Evolutionary conservation across 2,329 filamentous ascomycete species (phyloP), one percentile per base, ranked within the genome.

Genomic region (Pestalotiopsis sp.): DNA sequence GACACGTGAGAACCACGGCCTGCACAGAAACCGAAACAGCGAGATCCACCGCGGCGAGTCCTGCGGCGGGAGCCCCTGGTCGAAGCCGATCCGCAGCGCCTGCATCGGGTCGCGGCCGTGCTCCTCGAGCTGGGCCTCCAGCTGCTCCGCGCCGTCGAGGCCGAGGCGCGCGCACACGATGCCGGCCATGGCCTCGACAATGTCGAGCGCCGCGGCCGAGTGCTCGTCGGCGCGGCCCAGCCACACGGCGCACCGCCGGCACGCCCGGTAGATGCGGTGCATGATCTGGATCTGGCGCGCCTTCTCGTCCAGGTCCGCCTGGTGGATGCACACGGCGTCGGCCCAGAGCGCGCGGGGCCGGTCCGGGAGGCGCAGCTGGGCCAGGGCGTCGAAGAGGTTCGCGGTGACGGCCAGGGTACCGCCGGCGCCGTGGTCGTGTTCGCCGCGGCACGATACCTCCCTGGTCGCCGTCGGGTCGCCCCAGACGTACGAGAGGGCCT

Each of bases 401-500:
- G 49, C 11, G n/a, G 66, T 69, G 7, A 68, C 56, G 9, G 14
- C 17, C 25, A 69, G 12, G 12, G 31, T 9, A 7, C 7, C 31
- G 31, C 31, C 7, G 3, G 4, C 27, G 27, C 27, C 27, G 6
- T 27, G 4, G 27, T 27, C 27, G 5, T 9, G 9, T 5, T 56
- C 23, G 52, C 66, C 66, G 11, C 31, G 38, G 45, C 59, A 49
- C 7, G 23, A 1, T 6, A 69, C 39, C 1, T 52, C 25, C 20
- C 38, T 6, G n/a, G 64, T 66, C 3, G 11, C 52, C 9, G 17
- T 6, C 13, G 5, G 12, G 38, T 60, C 64, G n/a, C 68, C 68
- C 68, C 68, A 69, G 17, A 68, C 66, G 61, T 69, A 69, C 27
- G 68, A 69, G 5, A 69, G 68, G n/a, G 68, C 68, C n/a, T 69